phyloP scores from a whole-genome alignment of 192 early-diverging fungal genomes.

The Backusella tuberculispora region DNA sequence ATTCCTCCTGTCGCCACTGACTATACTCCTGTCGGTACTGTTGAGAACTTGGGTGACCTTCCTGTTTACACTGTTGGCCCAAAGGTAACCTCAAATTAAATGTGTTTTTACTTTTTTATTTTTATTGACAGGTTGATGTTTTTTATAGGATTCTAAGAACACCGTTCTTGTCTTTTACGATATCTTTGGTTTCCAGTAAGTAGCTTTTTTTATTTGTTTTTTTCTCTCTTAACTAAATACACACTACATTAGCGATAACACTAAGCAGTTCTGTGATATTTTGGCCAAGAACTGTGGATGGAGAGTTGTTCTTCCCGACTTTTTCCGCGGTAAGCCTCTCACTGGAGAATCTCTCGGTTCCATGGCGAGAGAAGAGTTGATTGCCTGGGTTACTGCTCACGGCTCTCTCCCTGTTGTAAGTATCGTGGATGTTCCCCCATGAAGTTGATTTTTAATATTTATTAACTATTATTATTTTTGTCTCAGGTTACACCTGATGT shows the following conservation, averaged over 20 bases:
- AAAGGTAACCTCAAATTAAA: not conserved
- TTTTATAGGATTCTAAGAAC: conserved; percentile 51
- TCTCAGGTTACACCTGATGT: conserved; percentile 16
- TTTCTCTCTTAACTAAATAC: not conserved
- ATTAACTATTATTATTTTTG: not conserved
- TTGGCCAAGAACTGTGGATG: conserved; percentile 55
- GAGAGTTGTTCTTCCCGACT: conserved; percentile 69
- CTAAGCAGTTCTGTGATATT: conserved; percentile 65
- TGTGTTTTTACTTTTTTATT: not conserved
- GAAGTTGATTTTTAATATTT: too few species aligned
- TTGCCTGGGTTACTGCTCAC: not conserved
- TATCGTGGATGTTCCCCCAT: too few species aligned
- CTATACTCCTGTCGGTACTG: conserved; percentile 34
- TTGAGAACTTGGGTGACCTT: conserved; percentile 32
- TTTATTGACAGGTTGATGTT: not conserved
- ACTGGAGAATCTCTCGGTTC: conserved; percentile 37
- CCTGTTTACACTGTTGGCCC: conserved; percentile 37
- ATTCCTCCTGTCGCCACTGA: conserved; percentile 34
- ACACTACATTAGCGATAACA: conserved; percentile 49
- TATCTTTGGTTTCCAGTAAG: conserved; percentile 63
- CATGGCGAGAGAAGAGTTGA: not conserved
- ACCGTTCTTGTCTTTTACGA: conserved; percentile 72
- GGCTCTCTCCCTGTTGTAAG: conserved; percentile 2
- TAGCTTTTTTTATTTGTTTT: not conserved
- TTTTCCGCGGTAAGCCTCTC: conserved; percentile 58